A percentile compares a stretch with the other conserved stretches of the same genome.
phyloP scores from a whole-genome alignment of 1,284 basidiomycete genomes.

The Tilletia walkeri region DNA sequence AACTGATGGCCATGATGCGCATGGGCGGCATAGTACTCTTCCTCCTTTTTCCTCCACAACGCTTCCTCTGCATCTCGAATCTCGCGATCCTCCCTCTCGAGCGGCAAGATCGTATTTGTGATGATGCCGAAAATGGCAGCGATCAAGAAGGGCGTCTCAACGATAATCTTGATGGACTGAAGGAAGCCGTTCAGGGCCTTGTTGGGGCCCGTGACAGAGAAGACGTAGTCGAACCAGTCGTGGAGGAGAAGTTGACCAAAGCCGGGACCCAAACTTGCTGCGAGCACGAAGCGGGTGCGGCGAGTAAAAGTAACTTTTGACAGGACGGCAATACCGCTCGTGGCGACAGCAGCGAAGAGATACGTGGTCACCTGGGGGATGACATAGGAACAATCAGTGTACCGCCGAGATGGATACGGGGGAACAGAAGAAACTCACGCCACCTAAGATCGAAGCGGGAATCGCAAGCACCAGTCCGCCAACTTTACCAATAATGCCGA shows the following conservation, averaged over 20 bases:
- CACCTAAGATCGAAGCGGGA: slow-evolving; percentile 77
- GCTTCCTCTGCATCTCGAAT: slow-evolving; percentile 14
- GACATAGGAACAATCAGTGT: too few species aligned
- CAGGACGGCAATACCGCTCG: slow-evolving; percentile 72
- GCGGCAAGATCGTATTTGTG: slow-evolving; percentile 38
- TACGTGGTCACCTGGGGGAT: slow-evolving; percentile 33
- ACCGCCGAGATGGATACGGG: too few species aligned
- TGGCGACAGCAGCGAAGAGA: slow-evolving; percentile 57
- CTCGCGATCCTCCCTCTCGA: slow-evolving; percentile 38
- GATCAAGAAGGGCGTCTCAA: slow-evolving; percentile 62
- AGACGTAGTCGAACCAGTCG: slow-evolving; percentile 56
- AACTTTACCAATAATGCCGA: slow-evolving; percentile 70
- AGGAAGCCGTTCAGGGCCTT: slow-evolving; percentile 70
- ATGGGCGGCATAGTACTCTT: slow-evolving; percentile 5
- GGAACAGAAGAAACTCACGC: slow-evolving; percentile 67
- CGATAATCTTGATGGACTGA: slow-evolving; percentile 55
- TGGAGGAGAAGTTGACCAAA: slow-evolving; percentile 64
- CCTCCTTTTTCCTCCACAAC: slow-evolving; percentile 6
- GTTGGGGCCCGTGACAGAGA: slow-evolving; percentile 61
- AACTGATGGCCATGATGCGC: background rate
- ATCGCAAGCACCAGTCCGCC: slow-evolving; percentile 64
- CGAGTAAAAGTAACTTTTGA: slow-evolving; percentile 68
- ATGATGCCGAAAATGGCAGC: slow-evolving; percentile 62
- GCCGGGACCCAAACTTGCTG: slow-evolving; percentile 67
- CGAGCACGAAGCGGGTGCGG: slow-evolving; percentile 69